Percentiles rank a stretch among this genome's conserved stretches.
phyloP scores from a whole-genome alignment of 495 filamentous ascomycete genomes.

The Geopyxis carbonaria region DNA sequence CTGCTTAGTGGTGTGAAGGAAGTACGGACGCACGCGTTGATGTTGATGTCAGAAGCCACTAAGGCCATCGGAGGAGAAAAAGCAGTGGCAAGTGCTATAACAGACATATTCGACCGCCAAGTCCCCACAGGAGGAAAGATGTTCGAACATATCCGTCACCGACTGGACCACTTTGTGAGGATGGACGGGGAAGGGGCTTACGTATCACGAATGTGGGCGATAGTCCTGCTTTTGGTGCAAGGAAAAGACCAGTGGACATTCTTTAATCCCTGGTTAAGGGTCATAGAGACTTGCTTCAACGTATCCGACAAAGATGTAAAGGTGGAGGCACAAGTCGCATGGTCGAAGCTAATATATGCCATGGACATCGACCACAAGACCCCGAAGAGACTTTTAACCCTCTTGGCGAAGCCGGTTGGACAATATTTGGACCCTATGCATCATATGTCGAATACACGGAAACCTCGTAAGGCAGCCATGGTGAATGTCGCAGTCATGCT shows the following conservation, averaged over 20 bases:
- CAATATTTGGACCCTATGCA: slow-evolving; percentile 51
- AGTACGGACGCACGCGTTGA: slow-evolving; percentile 53
- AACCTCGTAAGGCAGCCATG: slow-evolving; percentile 40
- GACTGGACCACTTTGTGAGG: slow-evolving; percentile 52
- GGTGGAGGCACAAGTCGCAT: slow-evolving; percentile 59
- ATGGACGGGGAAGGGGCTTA: slow-evolving; percentile 41
- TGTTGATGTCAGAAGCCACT: slow-evolving; percentile 50
- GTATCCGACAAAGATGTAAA: slow-evolving; percentile 54
- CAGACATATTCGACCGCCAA: slow-evolving; percentile 44
- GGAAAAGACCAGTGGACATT: slow-evolving; percentile 53
- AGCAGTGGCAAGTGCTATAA: slow-evolving; percentile 43
- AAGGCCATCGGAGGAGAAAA: slow-evolving; percentile 46
- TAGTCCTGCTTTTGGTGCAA: slow-evolving; percentile 50
- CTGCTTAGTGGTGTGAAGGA: slow-evolving; percentile 65
- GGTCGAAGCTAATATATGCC: slow-evolving; percentile 65
- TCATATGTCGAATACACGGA: slow-evolving; percentile 37
- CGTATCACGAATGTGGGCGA: slow-evolving; percentile 82
- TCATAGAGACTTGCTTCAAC: slow-evolving; percentile 75
- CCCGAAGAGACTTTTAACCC: slow-evolving; percentile 39
- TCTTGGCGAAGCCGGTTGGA: slow-evolving; percentile 51
- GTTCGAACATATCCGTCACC: slow-evolving; percentile 44
- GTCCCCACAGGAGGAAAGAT: slow-evolving; percentile 42
- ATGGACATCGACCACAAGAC: slow-evolving; percentile 46
- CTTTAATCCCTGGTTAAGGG: slow-evolving; percentile 50
- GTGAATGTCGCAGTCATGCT: slow-evolving; percentile 60